Evolutionary conservation across 2,329 filamentous ascomycete genomes (phyloP).

Genomic region (Fusarium scirpi): DNA sequence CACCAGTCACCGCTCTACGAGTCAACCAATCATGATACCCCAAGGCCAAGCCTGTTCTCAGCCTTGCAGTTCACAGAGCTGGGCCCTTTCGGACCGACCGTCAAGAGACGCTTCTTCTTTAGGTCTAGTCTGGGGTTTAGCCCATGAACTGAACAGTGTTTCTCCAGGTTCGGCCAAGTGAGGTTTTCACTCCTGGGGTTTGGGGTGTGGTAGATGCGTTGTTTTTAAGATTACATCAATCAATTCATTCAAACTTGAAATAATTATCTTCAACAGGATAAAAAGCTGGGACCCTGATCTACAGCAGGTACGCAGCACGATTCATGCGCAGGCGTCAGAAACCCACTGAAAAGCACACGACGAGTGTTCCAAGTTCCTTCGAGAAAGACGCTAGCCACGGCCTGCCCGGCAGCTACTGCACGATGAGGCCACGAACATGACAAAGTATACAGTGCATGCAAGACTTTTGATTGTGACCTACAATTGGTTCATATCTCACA

Average conservation of each 20-base stretch:
- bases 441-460: conserved; percentile 40
- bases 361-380: conserved; percentile 37
- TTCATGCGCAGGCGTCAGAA: conserved; percentile 26
- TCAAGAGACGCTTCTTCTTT: conserved; percentile 19
- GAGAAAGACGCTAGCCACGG: conserved; percentile 44
- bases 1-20: neutral
- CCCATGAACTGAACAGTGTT: conserved; percentile 25
- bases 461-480: neutral
- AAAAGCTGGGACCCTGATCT: conserved; percentile 9
- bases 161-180: conserved; percentile 44
- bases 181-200: neutral
- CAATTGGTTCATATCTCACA: conserved; percentile 15
- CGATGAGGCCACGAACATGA: conserved; percentile 38
- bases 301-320: conserved; percentile 16
- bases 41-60: conserved; percentile 22
- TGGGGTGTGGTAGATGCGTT: conserved; percentile 21
- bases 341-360: conserved; percentile 39
- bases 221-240: conserved; percentile 24
- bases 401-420: conserved; percentile 47
- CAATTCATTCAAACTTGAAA: conserved; percentile 1
- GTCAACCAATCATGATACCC: neutral
- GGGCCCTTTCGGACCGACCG: conserved; percentile 49
- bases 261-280: neutral
- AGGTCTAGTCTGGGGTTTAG: conserved; percentile 37
- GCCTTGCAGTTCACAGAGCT: conserved; percentile 30